Base-by-base conservation (phyloP, 129 eudicot species). In the Saussurea involucrata region DNA sequence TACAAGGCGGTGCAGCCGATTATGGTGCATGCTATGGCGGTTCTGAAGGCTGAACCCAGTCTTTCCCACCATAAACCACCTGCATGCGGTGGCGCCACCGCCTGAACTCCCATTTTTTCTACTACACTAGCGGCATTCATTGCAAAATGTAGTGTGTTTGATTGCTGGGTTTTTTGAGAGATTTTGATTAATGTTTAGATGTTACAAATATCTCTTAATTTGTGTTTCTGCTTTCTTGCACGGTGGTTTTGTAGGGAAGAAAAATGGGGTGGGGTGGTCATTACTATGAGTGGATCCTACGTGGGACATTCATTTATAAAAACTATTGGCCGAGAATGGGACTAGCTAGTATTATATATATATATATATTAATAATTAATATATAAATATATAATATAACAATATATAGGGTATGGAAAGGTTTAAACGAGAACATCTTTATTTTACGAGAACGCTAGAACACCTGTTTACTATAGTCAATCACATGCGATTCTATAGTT, bases 1-100 rank as follows among this genome's bases (percentile, higher is more conserved):
- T 90, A 92, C 58, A 92, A 86, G 34, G 93, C 88, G 68, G 86
- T 78, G 85, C 85, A 82, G 29, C 93, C 98, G 1, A 90, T 84
- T 74, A 86, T 76, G 73, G 89, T 84, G 85, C 96, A 92, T 27
- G 98, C 98, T 63, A 89, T 12, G 65, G 90, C 86, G 10, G 96
- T 88, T 65, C 96, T 25, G 12, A 85, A 37, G 40, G 94, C 93
- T 0, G 98, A 88, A 12, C 79, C 85, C 2, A 92, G 85, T 76
- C 89, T 76, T 70, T 80, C 88, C 40, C 92, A 68, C 94, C 96
- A 92, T 73, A 83, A 70, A 12, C 74, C 66, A 9, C 68, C 85
- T 57, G 87, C 85, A 46, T 85, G 87, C 72, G 76, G 78, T 8
- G 85, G 60, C 49, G 68, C 71, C 15, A 10, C 70, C 34, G 74